Percentiles rank a stretch among this genome's conserved stretches.
These are phyloP conservation scores for Eucalyptus sideroxylon DNA, from an alignment of 345 rosid species.

Conservation along the genomic window DNA sequence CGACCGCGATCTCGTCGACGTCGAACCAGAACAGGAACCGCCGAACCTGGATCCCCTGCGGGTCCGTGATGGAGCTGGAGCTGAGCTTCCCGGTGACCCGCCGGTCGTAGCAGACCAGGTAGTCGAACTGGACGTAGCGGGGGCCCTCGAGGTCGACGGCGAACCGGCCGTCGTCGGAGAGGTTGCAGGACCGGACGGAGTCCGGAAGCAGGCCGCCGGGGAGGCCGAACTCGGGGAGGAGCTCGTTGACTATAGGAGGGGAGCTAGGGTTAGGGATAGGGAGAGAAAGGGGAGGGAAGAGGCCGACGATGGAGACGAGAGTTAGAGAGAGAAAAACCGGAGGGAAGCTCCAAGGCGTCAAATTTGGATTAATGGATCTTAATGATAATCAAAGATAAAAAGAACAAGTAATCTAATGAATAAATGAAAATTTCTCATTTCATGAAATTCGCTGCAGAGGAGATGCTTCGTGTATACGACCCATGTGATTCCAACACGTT, in stretches of 20 bases:
- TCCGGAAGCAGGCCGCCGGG: conserved; percentile 69
- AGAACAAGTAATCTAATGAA: no score
- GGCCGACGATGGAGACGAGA: background rate
- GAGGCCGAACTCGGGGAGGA: conserved; percentile 79
- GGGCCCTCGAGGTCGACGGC: conserved; percentile 29
- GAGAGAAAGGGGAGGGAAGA: background rate
- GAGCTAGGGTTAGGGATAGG: background rate
- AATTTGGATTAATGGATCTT: no score
- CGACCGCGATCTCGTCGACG: conserved; percentile 75
- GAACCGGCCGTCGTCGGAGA: conserved; percentile 55
- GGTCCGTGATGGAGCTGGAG: conserved; percentile 52
- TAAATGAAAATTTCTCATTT: no score
- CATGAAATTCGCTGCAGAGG: no score
- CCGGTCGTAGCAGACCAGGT: conserved; percentile 63
- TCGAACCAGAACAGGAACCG: conserved; percentile 61
- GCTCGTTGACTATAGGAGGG: conserved; percentile 43
- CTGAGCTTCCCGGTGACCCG: conserved; percentile 50
- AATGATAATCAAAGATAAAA: no score
- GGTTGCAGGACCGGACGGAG: conserved; percentile 37
- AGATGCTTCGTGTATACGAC: no score
- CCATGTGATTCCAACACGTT: no score
- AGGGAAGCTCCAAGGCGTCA: background rate
- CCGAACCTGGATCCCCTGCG: conserved; percentile 73
- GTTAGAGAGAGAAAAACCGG: background rate
- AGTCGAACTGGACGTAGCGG: conserved; percentile 61